A percentile compares a stretch with the other conserved stretches of the same genome.
These are phyloP conservation scores for Ceratobasidium sp. DNA, from an alignment of 1,284 basidiomycete genomes.

Conservation along the genomic window DNA sequence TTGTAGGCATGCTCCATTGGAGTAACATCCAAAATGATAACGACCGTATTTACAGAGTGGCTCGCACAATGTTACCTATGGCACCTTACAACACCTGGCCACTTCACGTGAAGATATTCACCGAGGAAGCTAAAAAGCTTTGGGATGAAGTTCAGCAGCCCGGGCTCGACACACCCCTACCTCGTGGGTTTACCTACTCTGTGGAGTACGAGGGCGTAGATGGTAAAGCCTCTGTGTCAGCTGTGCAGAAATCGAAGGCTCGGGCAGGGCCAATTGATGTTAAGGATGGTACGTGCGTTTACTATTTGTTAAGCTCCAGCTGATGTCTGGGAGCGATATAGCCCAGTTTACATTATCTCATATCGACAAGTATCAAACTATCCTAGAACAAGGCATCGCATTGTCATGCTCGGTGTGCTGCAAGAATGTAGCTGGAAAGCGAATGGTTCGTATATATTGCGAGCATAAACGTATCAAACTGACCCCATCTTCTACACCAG, in stretches of 20 bases:
- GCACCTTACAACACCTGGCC: constrained; percentile 47
- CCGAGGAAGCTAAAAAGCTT: constrained; percentile 41
- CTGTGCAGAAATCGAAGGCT: constrained; percentile 61
- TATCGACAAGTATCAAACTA: constrained; percentile 62
- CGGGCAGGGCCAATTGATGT: constrained; percentile 69
- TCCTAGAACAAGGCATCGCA: constrained; percentile 54
- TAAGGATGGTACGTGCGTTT: constrained; percentile 63
- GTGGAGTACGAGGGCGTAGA: constrained; percentile 79
- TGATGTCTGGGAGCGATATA: constrained; percentile 47
- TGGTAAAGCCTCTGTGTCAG: constrained; percentile 58
- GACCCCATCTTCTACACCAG: constrained; percentile 54
- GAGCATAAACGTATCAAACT: neutral
- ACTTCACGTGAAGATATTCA: constrained; percentile 46
- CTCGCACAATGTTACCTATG: constrained; percentile 50
- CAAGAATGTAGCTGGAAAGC: constrained; percentile 57
- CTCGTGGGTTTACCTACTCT: constrained; percentile 62
- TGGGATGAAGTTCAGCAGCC: constrained; percentile 53
- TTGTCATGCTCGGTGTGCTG: constrained; percentile 67
- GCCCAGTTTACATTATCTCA: constrained; percentile 66
- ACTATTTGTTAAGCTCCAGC: constrained; percentile 6
- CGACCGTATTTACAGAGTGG: constrained; percentile 6
- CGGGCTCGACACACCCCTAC: constrained; percentile 56
- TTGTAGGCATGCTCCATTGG: constrained; percentile 26
- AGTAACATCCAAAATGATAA: neutral
- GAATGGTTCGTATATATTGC: constrained; percentile 56